These are phyloP conservation scores for Neurospora sp. DNA, from an alignment of 2,329 filamentous ascomycete species.

Conservation along the genomic window DNA sequence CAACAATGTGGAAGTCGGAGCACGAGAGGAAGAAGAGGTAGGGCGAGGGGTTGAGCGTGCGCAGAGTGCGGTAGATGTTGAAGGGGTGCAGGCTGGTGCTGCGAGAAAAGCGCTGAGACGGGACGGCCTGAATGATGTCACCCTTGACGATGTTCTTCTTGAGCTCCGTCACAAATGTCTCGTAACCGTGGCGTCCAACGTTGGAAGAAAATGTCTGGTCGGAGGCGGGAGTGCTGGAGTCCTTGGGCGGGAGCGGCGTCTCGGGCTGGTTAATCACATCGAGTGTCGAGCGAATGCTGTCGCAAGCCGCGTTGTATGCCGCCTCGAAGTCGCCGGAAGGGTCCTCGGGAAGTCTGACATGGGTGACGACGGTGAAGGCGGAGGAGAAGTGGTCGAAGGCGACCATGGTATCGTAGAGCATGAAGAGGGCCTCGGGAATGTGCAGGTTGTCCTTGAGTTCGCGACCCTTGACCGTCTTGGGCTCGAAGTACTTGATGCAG, in stretches of 20 bases:
- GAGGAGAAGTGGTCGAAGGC: slow-evolving; percentile 94
- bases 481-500: slow-evolving; percentile 95
- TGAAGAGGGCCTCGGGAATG: slow-evolving; percentile 91
- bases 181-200: slow-evolving; percentile 80
- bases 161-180: slow-evolving; percentile 72
- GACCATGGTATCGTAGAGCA: slow-evolving; percentile 91
- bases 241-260: slow-evolving; percentile 67
- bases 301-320: slow-evolving; percentile 60
- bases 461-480: slow-evolving; percentile 64
- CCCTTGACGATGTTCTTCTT: slow-evolving; percentile 87
- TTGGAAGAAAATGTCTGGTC: slow-evolving; percentile 70
- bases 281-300: slow-evolving; percentile 56
- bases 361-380: slow-evolving; percentile 86
- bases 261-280: slow-evolving; percentile 63
- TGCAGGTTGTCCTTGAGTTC: slow-evolving; percentile 79
- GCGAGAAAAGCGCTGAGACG: slow-evolving; percentile 83
- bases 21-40: slow-evolving; percentile 97
- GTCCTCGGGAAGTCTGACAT: slow-evolving; percentile 51
- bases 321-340: slow-evolving; percentile 42
- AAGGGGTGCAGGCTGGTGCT: slow-evolving; percentile 90
- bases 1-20: slow-evolving; percentile 85
- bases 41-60: slow-evolving; percentile 94
- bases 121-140: slow-evolving; percentile 96
- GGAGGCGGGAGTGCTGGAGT: slow-evolving; percentile 59
- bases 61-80: slow-evolving; percentile 93